Conservation (phyloP, 1,284 basidiomycete species). For the Malassezia nana region DNA sequence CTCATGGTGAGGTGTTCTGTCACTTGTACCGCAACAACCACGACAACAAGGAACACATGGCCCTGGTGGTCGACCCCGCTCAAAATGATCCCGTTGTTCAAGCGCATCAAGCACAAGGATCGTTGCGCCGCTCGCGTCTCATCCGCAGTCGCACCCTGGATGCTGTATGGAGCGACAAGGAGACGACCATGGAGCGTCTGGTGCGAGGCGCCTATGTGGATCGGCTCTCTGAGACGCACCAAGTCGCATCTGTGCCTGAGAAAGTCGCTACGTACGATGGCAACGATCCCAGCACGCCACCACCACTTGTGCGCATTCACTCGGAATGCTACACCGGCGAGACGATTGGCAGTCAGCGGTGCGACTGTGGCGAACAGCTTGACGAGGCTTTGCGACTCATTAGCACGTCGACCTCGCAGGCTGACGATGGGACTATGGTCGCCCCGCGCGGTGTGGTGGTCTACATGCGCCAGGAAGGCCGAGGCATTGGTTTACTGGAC, state of each 20-base stretch:
- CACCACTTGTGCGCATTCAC: conserved; percentile 86
- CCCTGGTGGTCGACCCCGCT: conserved; percentile 71
- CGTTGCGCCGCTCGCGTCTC: conserved; percentile 2
- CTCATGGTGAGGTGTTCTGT: conserved; percentile 83
- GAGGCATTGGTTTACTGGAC: conserved; percentile 88
- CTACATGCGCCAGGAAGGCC: conserved; percentile 96
- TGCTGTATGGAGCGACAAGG: conserved; percentile 69
- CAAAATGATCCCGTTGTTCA: conserved; percentile 32
- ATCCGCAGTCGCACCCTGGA: conserved; percentile 79
- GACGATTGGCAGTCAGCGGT: conserved; percentile 94
- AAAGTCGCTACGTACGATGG: conserved; percentile 20
- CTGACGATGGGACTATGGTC: not conserved
- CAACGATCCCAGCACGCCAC: conserved; percentile 22
- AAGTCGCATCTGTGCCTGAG: conserved; percentile 52
- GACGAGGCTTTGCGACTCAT: conserved; percentile 92
- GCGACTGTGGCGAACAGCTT: conserved; percentile 96
- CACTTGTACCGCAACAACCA: conserved; percentile 82
- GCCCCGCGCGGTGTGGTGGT: conserved; percentile 66
- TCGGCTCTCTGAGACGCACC: conserved; percentile 59
- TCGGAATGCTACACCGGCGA: conserved; percentile 98
- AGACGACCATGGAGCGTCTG: conserved; percentile 88
- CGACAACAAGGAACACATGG: conserved; percentile 89
- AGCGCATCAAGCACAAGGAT: conserved; percentile 15
- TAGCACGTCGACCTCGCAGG: conserved; percentile 38
- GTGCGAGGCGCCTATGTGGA: conserved; percentile 88